A percentile compares a stretch with the other conserved stretches of the same genome.
These are phyloP conservation scores for Emergomyces orientalis DNA, from an alignment of 2,329 filamentous ascomycete genomes.

Conservation along the genomic window DNA sequence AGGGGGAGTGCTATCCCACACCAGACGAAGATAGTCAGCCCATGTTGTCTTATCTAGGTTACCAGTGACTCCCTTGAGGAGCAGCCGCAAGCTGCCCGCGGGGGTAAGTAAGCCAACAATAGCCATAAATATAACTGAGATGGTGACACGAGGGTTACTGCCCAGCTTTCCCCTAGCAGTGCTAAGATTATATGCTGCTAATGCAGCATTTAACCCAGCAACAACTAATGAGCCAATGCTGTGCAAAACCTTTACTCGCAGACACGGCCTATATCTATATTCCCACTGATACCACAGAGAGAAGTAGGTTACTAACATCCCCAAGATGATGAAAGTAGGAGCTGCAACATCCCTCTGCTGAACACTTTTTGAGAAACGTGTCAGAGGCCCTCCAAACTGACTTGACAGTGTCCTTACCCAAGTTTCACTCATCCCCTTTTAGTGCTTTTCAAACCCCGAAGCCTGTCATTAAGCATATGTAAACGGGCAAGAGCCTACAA, in stretches of 20 bases:
- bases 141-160: background rate
- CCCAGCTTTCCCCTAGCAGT: background rate
- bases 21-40: background rate
- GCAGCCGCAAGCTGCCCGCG: background rate
- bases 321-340: background rate
- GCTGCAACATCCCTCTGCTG: background rate
- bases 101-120: background rate
- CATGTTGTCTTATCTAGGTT: background rate
- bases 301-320: background rate
- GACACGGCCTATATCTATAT: background rate
- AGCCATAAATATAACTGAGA: background rate
- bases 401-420: too few species aligned
- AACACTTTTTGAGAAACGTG: background rate
- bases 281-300: background rate
- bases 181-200: background rate
- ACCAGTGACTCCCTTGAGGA: background rate
- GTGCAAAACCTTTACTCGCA: background rate
- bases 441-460: too few species aligned
- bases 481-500: too few species aligned
- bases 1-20: background rate
- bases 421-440: too few species aligned
- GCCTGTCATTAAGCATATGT: too few species aligned
- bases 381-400: too few species aligned
- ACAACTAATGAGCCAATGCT: background rate
- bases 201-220: background rate